Percentiles rank a stretch among this genome's conserved stretches.
Conservation (phyloP, 176 grass and related monocot genomes). For the Elymus sibiricus region DNA sequence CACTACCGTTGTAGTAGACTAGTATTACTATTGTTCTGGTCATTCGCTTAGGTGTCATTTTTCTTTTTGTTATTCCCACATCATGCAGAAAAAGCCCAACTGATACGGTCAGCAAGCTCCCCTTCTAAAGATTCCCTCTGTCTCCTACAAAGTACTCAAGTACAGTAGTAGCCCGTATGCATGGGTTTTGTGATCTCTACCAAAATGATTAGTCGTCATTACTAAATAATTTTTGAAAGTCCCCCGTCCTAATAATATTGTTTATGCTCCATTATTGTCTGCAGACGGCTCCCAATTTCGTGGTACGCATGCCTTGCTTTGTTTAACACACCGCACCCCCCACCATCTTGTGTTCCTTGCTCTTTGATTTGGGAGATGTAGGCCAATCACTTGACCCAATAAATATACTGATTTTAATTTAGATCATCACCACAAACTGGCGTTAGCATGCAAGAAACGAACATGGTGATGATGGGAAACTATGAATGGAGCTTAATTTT, state of each 20-base stretch:
- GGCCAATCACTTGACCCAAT: neutral
- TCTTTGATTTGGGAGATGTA: neutral
- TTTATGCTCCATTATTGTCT: constrained; percentile 16
- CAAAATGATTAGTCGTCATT: neutral
- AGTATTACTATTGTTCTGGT: neutral
- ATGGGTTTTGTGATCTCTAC: neutral
- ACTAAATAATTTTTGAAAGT: neutral
- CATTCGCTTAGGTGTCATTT: neutral
- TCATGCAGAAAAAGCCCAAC: neutral
- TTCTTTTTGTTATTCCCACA: neutral
- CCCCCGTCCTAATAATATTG: neutral
- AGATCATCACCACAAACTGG: neutral
- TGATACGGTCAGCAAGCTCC: constrained; percentile 1
- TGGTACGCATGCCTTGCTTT: neutral
- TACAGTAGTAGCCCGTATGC: neutral
- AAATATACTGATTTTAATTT: neutral
- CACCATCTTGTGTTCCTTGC: neutral
- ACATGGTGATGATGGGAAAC: neutral
- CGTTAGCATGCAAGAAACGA: neutral
- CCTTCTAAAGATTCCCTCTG: neutral
- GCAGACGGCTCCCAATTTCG: neutral
- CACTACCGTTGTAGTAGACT: neutral
- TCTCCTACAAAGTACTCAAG: neutral
- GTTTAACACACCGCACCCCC: neutral
- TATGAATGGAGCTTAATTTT: neutral